Evolutionary conservation across 2,329 filamentous ascomycete genomes (phyloP).

Genomic region (Plectosphaerella plurivora): DNA sequence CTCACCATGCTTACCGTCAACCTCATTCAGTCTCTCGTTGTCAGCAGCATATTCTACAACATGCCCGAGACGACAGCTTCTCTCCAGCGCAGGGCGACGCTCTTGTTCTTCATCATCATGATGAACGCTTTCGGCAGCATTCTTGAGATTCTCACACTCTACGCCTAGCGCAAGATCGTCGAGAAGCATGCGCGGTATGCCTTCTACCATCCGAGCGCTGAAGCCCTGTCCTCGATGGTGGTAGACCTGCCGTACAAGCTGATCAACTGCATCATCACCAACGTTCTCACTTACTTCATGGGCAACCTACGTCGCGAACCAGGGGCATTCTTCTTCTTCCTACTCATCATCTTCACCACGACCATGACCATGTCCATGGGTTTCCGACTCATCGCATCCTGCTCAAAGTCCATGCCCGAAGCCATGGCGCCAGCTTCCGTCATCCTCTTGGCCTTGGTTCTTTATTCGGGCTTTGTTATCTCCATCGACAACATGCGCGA

Average conservation of each 20-base stretch:
- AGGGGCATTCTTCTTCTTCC: constrained; percentile 61
- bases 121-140: constrained; percentile 42
- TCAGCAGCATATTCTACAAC: constrained; percentile 47
- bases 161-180: constrained; percentile 28
- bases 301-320: constrained; percentile 40
- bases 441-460: constrained; percentile 38
- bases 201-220: constrained; percentile 31
- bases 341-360: constrained; percentile 54
- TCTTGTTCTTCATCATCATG: constrained; percentile 50
- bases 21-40: constrained; percentile 43
- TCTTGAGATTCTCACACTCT: constrained; percentile 32
- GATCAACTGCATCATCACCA: constrained; percentile 27
- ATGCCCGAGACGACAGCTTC: constrained; percentile 33
- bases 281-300: constrained; percentile 37
- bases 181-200: constrained; percentile 35
- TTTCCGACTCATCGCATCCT: constrained; percentile 15
- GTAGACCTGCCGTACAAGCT: constrained; percentile 28
- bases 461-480: constrained; percentile 44
- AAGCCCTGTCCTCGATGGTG: constrained; percentile 19
- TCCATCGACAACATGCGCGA: constrained; percentile 39
- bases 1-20: constrained; percentile 35
- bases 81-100: constrained; percentile 40
- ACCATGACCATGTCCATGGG: constrained; percentile 56
- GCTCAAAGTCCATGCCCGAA: constrained; percentile 45
- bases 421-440: constrained; percentile 49